phyloP scores from a whole-genome alignment of 1,284 basidiomycete genomes.

The Leccinum subatratum region DNA sequence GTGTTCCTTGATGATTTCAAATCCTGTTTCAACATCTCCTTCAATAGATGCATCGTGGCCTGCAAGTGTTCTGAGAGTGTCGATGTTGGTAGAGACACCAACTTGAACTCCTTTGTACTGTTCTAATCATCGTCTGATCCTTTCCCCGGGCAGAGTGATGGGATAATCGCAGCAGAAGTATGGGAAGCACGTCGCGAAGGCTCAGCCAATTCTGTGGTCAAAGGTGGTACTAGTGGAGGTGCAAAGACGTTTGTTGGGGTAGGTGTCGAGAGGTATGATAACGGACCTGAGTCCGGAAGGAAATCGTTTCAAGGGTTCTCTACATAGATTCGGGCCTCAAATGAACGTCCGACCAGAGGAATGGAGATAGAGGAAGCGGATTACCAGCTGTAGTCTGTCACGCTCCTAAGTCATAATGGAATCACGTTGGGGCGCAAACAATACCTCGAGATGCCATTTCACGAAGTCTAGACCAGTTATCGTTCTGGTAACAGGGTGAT shows the following conservation, averaged over 20 bases:
- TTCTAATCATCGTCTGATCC: no score
- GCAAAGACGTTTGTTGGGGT: slow-evolving; percentile 63
- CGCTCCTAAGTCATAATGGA: slow-evolving; percentile 1
- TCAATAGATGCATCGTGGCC: no score
- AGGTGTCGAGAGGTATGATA: slow-evolving; percentile 78
- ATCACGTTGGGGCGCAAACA: slow-evolving; percentile 4
- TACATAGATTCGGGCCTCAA: slow-evolving; percentile 95
- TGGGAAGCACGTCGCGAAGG: slow-evolving; percentile 36
- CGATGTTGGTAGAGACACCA: no score
- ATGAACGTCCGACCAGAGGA: slow-evolving; percentile 85
- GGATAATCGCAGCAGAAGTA: slow-evolving; percentile 25
- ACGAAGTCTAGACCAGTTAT: slow-evolving; percentile 89
- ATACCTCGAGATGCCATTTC: slow-evolving; percentile 86
- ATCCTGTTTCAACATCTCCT: no score
- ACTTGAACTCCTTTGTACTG: no score
- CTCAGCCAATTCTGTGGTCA: slow-evolving; percentile 26
- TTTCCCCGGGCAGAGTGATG: no score
- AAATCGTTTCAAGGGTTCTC: slow-evolving; percentile 93
- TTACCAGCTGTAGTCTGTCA: slow-evolving; percentile 81
- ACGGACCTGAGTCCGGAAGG: slow-evolving; percentile 82
- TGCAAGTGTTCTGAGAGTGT: no score
- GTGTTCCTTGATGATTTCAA: no score
- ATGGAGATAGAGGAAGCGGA: slow-evolving; percentile 72
- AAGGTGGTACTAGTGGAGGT: slow-evolving; percentile 34
- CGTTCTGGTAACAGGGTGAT: slow-evolving; percentile 96